Conservation (phyloP, 2,329 filamentous ascomycete genomes). For the Amphichorda felina region DNA sequence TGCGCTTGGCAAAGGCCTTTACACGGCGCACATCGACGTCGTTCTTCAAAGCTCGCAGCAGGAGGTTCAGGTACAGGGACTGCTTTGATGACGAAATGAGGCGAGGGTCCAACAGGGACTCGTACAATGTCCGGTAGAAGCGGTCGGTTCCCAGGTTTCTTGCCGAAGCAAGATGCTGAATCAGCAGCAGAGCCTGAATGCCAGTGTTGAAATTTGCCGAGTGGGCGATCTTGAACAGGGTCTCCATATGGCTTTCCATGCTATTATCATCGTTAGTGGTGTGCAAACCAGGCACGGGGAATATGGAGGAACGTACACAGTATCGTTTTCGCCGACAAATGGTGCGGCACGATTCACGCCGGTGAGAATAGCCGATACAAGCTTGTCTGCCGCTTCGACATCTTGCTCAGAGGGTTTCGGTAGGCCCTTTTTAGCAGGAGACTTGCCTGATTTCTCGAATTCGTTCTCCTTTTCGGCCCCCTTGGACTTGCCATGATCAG, state of each 20-base stretch:
- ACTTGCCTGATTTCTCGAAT: slow-evolving; percentile 11
- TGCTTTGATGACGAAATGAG: slow-evolving; percentile 88
- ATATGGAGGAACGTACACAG: slow-evolving; percentile 38
- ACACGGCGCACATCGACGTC: slow-evolving; percentile 86
- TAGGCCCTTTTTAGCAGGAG: slow-evolving; percentile 4
- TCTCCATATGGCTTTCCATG: slow-evolving; percentile 82
- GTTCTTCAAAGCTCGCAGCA: slow-evolving; percentile 78
- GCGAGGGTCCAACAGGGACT: slow-evolving; percentile 84
- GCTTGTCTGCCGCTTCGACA: slow-evolving; percentile 62
- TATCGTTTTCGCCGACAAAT: slow-evolving; percentile 72
- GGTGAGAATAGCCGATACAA: slow-evolving; percentile 82
- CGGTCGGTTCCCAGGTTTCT: slow-evolving; percentile 77
- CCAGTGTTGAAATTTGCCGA: slow-evolving; percentile 99
- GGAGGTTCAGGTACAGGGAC: slow-evolving; percentile 82
- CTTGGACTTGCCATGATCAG: slow-evolving; percentile 1
- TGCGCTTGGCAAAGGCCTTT: slow-evolving; percentile 89
- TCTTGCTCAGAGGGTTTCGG: slow-evolving; percentile 41
- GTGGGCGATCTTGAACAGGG: slow-evolving; percentile 90
- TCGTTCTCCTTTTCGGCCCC: slow-evolving; percentile 13
- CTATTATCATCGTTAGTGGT: not conserved
- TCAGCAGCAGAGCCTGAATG: slow-evolving; percentile 86
- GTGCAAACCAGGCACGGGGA: not conserved
- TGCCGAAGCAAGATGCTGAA: slow-evolving; percentile 77
- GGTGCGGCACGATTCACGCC: slow-evolving; percentile 95
- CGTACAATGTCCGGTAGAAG: slow-evolving; percentile 92